Evolutionary conservation across 2,329 filamentous ascomycete species (phyloP), one percentile per base, ranked within the genome.

Genomic region (Fusarium robinianum): DNA sequence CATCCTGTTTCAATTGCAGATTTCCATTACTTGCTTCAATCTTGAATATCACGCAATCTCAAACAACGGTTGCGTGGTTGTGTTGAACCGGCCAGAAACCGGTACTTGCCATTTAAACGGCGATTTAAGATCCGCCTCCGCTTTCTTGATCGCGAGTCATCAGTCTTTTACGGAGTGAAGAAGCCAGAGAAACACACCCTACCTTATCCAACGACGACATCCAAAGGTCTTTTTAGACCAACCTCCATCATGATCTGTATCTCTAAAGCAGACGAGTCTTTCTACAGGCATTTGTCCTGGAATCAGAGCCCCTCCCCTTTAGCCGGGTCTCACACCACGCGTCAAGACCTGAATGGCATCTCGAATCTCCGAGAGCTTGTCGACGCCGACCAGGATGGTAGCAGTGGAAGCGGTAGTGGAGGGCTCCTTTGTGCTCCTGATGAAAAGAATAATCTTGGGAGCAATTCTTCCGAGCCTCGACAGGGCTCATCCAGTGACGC

Each of bases 261-360:
- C 9, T 78, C 76, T 19, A 72, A 77, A 49, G 78, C 74, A 34
- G 77, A 80, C 54, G 75, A 79, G 44, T 68, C 71, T 46, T 67
- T 64, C 35, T 66, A 74, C 36, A 62, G 70, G 33, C 75, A 78
- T 50, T 71, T 73, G 35, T 67, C 69, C 18, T 80, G 72, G 70
- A 80, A 80, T 62, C 77, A 80, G 66, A 77, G 69, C 62, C 77
- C 77, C 21, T 71, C 74, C 2, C 70, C 68, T 16, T 63, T 80
- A 39, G 70, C 75, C 16, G 60, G 73, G 14, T 69, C 73, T 34
- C 62, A 76, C 34, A 80, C 77, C 17, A 79, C 77, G 26, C 67
- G 77, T 54, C 72, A 79, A 67, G 77, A 80, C 58, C 67, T 80
- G 46, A 79, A 79, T 49, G 77, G 77, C 50, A 76, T 77, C 50